Base-by-base conservation (phyloP, 139 green algal species). In the Auxenochlorella pyrenoidosa region DNA sequence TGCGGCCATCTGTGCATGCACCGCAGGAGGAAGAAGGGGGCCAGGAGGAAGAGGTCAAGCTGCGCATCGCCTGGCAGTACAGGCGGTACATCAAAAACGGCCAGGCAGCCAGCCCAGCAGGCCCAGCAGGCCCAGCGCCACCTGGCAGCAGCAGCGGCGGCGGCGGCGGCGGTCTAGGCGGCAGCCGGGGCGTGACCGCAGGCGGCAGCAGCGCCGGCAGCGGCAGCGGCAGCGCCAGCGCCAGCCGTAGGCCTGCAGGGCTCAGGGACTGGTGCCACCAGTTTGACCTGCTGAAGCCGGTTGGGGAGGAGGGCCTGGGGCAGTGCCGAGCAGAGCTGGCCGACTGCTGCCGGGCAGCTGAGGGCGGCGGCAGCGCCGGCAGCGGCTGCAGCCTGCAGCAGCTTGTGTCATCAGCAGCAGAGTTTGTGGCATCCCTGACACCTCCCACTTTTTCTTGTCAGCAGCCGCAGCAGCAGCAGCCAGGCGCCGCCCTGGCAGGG, bases 31-130 rank as follows among this genome's bases (percentile, higher is more conserved):
- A 70, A 19, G 82, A 86, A n/a, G 66, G 34, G 12, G 81, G 65
- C 36, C 77, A 65, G 18, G 78, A 91, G 38, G 84, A 82, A 21
- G 76, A 90, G 5, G 44, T 90, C 59, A 83, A 81, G 34, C 91
- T 98, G 77, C 90, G 92, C 4, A 98, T 98, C 36, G 95, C 95
- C 10, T 98, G 95, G 95, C 95, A 98, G 88, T 98, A 98, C 92
- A 71, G 93, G 24, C 94, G 95, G 75, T 98, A 98, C 90, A 94
- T 97, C 30, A 82, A 95, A 38, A 30, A 26, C 4, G 72, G 15
- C 44, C 68, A 79, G 47, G 21, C 26, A 12, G 65, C 38, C 66
- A 70, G 59, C 88, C 38, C 65, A 91, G 81, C 82, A 92, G 82
- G 51, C 40, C 21, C 40, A 70, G 77, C 43, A 66, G 71, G 22